Evolutionary conservation across 2,329 filamentous ascomycete genomes (phyloP).

Genomic region (Cercospora brassicicola): DNA sequence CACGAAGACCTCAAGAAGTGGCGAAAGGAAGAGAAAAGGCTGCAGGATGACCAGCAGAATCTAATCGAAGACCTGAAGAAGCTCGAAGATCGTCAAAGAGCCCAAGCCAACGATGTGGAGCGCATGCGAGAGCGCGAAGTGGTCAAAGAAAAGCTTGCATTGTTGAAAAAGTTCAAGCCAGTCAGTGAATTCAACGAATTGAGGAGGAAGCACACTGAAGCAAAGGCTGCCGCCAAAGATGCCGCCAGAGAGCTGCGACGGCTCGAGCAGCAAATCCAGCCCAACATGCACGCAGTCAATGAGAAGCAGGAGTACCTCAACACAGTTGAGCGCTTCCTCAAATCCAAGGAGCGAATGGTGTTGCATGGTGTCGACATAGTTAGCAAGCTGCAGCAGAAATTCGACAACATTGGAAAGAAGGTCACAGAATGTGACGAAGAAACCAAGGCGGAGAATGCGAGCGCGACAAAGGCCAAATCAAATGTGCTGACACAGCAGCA

Average conservation of each 20-base stretch:
- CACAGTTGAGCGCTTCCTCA: slow-evolving; percentile 58
- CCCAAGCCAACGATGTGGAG: slow-evolving; percentile 78
- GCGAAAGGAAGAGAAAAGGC: slow-evolving; percentile 66
- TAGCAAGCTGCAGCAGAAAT: slow-evolving; percentile 40
- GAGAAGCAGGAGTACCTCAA: slow-evolving; percentile 67
- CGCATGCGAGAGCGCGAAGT: slow-evolving; percentile 73
- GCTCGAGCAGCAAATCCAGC: slow-evolving; percentile 63
- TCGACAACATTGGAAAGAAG: slow-evolving; percentile 42
- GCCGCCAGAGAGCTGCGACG: slow-evolving; percentile 59
- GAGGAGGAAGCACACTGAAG: slow-evolving; percentile 49
- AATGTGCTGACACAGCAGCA: slow-evolving; percentile 38
- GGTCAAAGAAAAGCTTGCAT: slow-evolving; percentile 63
- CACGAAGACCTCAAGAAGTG: slow-evolving; percentile 72
- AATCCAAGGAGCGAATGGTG: slow-evolving; percentile 56
- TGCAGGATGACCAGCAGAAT: slow-evolving; percentile 51
- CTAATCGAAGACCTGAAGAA: slow-evolving; percentile 64
- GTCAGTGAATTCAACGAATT: slow-evolving; percentile 64
- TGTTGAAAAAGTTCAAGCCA: slow-evolving; percentile 65
- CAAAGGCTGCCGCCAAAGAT: slow-evolving; percentile 57
- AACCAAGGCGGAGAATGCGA: slow-evolving; percentile 43
- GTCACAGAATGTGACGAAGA: slow-evolving; percentile 41
- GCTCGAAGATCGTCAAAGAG: slow-evolving; percentile 70
- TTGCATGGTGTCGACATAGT: slow-evolving; percentile 56
- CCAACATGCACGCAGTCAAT: slow-evolving; percentile 67
- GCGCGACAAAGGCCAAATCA: slow-evolving; percentile 43